Percentiles rank a stretch among this genome's conserved stretches.
Evolutionary conservation across 2,329 filamentous ascomycete genomes (phyloP).

Genomic region (Microdochium trichocladiopsis): DNA sequence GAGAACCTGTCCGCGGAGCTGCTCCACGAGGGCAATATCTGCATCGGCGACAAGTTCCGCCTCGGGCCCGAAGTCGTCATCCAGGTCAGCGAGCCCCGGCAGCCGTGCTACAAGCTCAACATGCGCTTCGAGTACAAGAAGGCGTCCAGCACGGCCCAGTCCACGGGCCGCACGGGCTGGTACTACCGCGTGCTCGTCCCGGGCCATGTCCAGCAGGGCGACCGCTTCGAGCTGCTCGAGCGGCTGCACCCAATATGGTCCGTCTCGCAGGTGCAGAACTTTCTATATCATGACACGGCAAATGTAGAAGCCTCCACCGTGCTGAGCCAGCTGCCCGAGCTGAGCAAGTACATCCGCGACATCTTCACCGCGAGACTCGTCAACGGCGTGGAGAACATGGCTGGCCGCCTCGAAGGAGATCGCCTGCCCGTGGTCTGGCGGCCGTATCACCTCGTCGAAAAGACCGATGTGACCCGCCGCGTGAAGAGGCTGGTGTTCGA

Average conservation of each 20-base stretch:
- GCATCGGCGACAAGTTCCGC: constrained; percentile 55
- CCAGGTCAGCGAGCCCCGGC: constrained; percentile 53
- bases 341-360: constrained; percentile 36
- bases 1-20: constrained; percentile 52
- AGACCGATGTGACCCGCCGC: constrained; percentile 38
- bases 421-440: constrained; percentile 28
- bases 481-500: constrained; percentile 45
- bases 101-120: constrained; percentile 62
- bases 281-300: constrained; percentile 44
- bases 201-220: constrained; percentile 46
- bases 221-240: constrained; percentile 46
- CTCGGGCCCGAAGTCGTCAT: constrained; percentile 39
- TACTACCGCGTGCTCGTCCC: constrained; percentile 52
- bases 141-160: constrained; percentile 50
- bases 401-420: constrained; percentile 11
- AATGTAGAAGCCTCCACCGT: constrained; percentile 42
- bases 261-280: constrained; percentile 52
- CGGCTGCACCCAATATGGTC: constrained; percentile 52
- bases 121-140: constrained; percentile 57
- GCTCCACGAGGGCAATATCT: constrained; percentile 56
- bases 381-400: constrained; percentile 29
- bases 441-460: constrained; percentile 39
- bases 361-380: constrained; percentile 43
- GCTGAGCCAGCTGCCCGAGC: constrained; percentile 39
- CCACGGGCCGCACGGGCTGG: constrained; percentile 54